Evolutionary conservation across 176 grass and related monocot species (phyloP), one percentile per base, ranked within the genome.

Genomic region (Carex kokanica): DNA sequence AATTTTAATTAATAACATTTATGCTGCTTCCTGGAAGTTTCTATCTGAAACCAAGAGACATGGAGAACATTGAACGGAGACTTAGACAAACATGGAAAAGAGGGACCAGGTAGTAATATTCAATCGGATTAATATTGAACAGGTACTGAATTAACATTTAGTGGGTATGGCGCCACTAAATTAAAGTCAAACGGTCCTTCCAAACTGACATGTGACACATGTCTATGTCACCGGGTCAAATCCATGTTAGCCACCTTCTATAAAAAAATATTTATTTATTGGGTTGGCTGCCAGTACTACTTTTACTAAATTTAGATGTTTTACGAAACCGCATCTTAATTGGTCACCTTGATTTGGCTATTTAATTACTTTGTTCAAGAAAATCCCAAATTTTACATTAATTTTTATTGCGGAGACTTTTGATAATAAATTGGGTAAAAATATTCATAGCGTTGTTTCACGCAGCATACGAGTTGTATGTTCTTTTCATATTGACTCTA

Each of bases 1-100:
- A 27, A 16, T 16, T 13, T 25, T 24, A 58, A 59, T 31, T 8
- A 16, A 13, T 60, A 5, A 20, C 23, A 80, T 18, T 10, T 40
- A 60, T n/a, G 77, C 29, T 60, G 77, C 77, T 80, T 80, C 77
- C 29, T n/a, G 14, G 52, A 60, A 80, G 18, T 6, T 79, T 79
- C 77, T 38, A 58, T 60, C 10, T 21, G 59, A 59, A 27, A 29
- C 5, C 5, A 57, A 47, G 36, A 23, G 3, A 43, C 18, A 20
- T 15, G 60, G 11, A 31, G 34, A 4, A 14, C 8, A n/a, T 81
- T 81, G 79, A 81, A 81, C 32, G 32, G n/a, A 81, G 79, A 81
- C 58, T 81, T 47, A 52, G 4, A 81, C 57, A 18, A 81, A n/a
- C 79, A 60, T 52, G 54, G 60, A 49, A 81, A 64, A 64, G 15